phyloP scores from a whole-genome alignment of 805 yeast species.

The Candida hispaniensis region DNA sequence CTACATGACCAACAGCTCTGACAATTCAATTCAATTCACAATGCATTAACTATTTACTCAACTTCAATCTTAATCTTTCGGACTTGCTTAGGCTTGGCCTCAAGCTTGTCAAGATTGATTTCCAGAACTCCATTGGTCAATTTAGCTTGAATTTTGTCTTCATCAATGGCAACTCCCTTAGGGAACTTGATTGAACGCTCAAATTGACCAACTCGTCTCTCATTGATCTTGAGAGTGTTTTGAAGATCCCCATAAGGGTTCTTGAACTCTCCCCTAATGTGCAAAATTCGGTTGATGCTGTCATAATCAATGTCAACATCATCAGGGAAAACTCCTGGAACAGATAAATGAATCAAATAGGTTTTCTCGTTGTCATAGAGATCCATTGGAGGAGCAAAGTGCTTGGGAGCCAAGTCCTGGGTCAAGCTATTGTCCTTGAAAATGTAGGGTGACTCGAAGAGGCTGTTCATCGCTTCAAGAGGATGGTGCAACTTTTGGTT shows the following conservation, averaged over 20 bases:
- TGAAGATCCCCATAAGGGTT: constrained; percentile 29
- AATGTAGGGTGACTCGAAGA: too few species aligned
- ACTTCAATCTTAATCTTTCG: constrained; percentile 20
- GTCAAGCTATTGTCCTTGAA: constrained; percentile 15
- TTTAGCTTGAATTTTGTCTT: constrained; percentile 44
- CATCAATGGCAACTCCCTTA: constrained; percentile 40
- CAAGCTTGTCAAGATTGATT: constrained; percentile 40
- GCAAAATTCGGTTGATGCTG: constrained; percentile 44
- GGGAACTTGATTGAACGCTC: constrained; percentile 50
- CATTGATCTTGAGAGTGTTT: constrained; percentile 37
- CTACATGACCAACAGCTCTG: too few species aligned
- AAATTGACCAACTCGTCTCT: constrained; percentile 46
- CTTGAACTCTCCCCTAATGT: constrained; percentile 36
- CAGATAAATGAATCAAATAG: constrained; percentile 40
- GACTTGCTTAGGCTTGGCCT: constrained; percentile 28
- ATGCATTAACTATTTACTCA: constrained; percentile 1
- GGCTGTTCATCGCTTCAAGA: too few species aligned
- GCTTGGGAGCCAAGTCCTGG: constrained; percentile 8
- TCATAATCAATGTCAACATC: constrained; percentile 49
- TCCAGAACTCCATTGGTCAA: constrained; percentile 46
- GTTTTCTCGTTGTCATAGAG: constrained; percentile 41
- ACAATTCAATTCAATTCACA: not conserved
- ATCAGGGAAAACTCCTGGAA: constrained; percentile 49
- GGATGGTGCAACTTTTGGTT: too few species aligned
- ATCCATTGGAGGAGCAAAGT: constrained; percentile 48